phyloP scores from a whole-genome alignment of 768 basidiomycete genomes.

The Termitomyces heimii region DNA sequence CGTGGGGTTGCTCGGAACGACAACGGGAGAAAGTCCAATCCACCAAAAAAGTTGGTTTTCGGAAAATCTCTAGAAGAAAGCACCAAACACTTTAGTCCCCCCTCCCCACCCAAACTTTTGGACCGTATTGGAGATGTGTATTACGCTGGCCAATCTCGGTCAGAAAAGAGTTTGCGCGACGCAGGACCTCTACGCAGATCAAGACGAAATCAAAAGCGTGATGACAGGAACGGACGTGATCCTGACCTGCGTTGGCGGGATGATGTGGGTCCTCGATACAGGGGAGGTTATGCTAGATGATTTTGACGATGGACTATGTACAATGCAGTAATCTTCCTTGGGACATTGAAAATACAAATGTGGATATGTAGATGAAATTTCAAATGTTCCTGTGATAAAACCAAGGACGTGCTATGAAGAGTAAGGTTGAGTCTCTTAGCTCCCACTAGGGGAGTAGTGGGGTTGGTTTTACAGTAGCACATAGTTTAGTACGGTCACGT shows the following conservation, averaged over 20 bases:
- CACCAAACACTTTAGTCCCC: conserved; percentile 15
- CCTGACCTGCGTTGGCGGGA: conserved; percentile 9
- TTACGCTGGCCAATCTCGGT: conserved; percentile 6
- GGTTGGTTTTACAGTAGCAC: too few species aligned
- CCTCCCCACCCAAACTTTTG: conserved; percentile 24
- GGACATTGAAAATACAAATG: neutral
- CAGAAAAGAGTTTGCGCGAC: conserved; percentile 2
- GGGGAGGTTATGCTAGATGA: conserved; percentile 38
- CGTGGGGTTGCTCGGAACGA: conserved; percentile 6
- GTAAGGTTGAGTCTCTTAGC: too few species aligned
- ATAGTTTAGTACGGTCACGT: too few species aligned
- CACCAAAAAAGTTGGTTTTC: conserved; percentile 29
- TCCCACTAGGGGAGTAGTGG: too few species aligned
- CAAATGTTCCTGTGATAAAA: neutral
- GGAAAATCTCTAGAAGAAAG: conserved; percentile 27
- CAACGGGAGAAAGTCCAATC: conserved; percentile 1
- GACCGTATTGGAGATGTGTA: conserved; percentile 17
- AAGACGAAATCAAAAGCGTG: conserved; percentile 9
- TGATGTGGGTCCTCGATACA: conserved; percentile 42
- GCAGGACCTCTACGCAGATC: conserved; percentile 4
- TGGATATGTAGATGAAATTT: neutral
- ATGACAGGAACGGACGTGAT: conserved; percentile 17
- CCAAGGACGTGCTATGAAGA: too few species aligned
- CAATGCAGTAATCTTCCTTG: neutral
- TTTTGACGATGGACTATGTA: neutral